Evolutionary conservation across 2,329 filamentous ascomycete genomes (phyloP), one percentile per base, ranked within the genome.

Genomic region (Raffaelea albimanens): DNA sequence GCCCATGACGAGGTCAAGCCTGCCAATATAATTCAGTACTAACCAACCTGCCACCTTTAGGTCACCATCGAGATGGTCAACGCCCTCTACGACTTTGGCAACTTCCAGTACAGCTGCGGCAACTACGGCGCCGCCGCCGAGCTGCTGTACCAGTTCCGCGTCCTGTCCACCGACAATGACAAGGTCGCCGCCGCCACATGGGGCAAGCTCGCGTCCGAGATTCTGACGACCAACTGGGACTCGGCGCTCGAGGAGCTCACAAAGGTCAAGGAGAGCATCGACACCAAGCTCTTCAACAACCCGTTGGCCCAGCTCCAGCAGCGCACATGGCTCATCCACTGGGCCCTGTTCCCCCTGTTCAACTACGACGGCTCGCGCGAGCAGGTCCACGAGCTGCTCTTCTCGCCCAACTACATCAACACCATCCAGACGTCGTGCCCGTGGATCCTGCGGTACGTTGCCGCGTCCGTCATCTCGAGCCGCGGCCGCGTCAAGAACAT

Each of bases 301-400:
- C 87, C 91, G 23, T 80, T 96, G 55, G 90, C 87, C 51, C 93
- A 98, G 73, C 84, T 98, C 53, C 85, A 91, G 66, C 91, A 96
- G 76, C 87, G 93, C 63, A 94, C 90, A 50, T 95, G 91, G 87
- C 76, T 98, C 61, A 85, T 95, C 60, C 93, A 98, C 85, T 98
- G 93, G 90, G 83, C 87, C 41, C 83, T 98, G 52, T 98, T 97
- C 80, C 91, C 93, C 53, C 90, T 96, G 72, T 98, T 97, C 80
- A 97, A 98, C 81, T 84, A 87, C 72, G 91, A 97, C 61, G 77
- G 82, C 56, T 87, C 88, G 50, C 88, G 91, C 61, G 93, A 98
- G 63, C 80, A 81, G 58, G 79, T 98, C 59, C 87, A 93, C 62
- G 93, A 98, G 59, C 82, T 97, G 65, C 93, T 96, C 78, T 97